Percentiles rank a stretch among this genome's conserved stretches.
Conservation (phyloP, 768 basidiomycete species). For the Lactifluus echinatus region DNA sequence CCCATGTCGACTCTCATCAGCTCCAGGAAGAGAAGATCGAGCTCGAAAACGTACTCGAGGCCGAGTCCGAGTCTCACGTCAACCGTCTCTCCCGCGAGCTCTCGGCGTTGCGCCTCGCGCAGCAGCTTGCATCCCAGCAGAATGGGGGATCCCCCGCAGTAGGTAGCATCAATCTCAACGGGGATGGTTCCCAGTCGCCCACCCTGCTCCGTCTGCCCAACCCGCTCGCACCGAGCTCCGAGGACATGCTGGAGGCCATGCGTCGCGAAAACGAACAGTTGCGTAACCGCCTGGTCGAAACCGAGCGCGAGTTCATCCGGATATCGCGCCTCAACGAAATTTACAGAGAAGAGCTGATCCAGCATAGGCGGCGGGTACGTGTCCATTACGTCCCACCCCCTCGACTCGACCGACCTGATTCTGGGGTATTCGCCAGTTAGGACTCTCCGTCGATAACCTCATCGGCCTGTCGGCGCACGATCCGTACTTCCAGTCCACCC, state of each 20-base stretch:
- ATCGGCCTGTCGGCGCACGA: slow-evolving; percentile 58
- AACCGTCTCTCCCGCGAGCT: slow-evolving; percentile 68
- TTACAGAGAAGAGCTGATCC: slow-evolving; percentile 77
- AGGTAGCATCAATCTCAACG: slow-evolving; percentile 20
- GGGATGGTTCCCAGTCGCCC: slow-evolving; percentile 19
- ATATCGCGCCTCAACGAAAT: slow-evolving; percentile 71
- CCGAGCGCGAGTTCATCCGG: slow-evolving; percentile 70
- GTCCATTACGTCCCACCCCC: background rate
- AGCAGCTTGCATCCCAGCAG: slow-evolving; percentile 36
- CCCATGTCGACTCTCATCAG: slow-evolving; percentile 35
- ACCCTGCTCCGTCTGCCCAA: slow-evolving; percentile 21
- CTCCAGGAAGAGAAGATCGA: slow-evolving; percentile 79
- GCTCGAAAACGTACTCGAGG: slow-evolving; percentile 73
- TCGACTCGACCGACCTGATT: background rate
- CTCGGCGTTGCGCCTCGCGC: slow-evolving; percentile 50
- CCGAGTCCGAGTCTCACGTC: slow-evolving; percentile 80
- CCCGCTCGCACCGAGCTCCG: slow-evolving; percentile 34
- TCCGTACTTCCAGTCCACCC: slow-evolving; percentile 63
- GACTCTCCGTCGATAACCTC: slow-evolving; percentile 69
- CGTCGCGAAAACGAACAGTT: slow-evolving; percentile 72
- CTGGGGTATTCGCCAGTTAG: slow-evolving; percentile 40
- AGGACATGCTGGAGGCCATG: slow-evolving; percentile 68
- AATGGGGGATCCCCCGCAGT: slow-evolving; percentile 21
- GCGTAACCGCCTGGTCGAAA: slow-evolving; percentile 55
- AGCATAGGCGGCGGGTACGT: slow-evolving; percentile 64